Evolutionary conservation across 2,329 filamentous ascomycete species (phyloP).

Genomic region (Claviceps capensis): DNA sequence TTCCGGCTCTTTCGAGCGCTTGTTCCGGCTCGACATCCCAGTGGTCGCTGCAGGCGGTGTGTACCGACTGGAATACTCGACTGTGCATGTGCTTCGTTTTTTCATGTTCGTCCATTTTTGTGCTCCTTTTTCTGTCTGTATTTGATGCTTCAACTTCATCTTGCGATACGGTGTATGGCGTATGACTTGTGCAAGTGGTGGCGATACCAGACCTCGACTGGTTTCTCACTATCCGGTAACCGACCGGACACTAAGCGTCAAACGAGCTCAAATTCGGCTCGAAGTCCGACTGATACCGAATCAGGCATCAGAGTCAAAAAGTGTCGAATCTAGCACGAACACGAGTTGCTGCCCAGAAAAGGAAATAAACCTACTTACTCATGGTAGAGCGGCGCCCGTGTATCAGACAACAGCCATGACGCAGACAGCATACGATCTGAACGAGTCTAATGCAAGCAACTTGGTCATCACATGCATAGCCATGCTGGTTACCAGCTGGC

Average conservation of each 20-base stretch:
- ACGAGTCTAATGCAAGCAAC: slow-evolving; percentile 24
- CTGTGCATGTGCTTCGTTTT: neutral
- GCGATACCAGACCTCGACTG: neutral
- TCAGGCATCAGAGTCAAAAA: neutral
- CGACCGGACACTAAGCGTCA: neutral
- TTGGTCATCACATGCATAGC: slow-evolving; percentile 22
- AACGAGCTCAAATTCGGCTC: no score
- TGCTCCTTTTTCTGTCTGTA: no score
- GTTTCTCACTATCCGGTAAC: neutral
- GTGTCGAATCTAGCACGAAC: slow-evolving; percentile 1
- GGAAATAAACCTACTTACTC: neutral
- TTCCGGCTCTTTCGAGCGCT: neutral
- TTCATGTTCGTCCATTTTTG: neutral
- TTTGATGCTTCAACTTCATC: neutral
- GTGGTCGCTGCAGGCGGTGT: neutral
- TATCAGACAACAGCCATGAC: slow-evolving; percentile 15
- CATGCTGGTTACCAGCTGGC: slow-evolving; percentile 27
- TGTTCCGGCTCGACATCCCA: neutral
- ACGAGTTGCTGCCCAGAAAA: neutral
- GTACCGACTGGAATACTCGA: neutral
- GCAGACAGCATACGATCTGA: slow-evolving; percentile 16
- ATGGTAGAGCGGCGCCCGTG: neutral
- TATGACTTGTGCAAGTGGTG: neutral
- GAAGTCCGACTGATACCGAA: neutral
- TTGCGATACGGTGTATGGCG: neutral